phyloP scores from a whole-genome alignment of 1,284 basidiomycete genomes.

The Sanghuangporus baumii region DNA sequence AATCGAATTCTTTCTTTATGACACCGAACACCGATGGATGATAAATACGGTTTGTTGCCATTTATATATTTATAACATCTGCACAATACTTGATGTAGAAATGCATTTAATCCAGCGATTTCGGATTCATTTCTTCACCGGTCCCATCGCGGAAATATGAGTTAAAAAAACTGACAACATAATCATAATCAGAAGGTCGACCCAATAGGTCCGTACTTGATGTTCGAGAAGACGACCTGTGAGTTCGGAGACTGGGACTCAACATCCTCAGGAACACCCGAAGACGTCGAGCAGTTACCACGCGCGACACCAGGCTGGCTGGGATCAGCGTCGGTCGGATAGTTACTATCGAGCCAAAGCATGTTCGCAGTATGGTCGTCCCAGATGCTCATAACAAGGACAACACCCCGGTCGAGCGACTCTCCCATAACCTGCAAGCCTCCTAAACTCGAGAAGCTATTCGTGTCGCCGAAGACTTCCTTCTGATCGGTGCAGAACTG shows the following conservation, averaged over 20 bases:
- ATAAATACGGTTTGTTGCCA: background rate
- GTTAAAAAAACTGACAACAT: too few species aligned
- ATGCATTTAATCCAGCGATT: too few species aligned
- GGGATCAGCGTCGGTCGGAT: conserved; percentile 39
- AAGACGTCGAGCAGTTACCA: conserved; percentile 45
- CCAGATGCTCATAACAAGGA: conserved; percentile 50
- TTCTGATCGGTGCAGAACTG: conserved; percentile 38
- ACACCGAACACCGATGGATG: too few species aligned
- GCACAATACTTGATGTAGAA: too few species aligned
- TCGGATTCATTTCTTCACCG: too few species aligned
- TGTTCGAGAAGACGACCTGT: conserved; percentile 50
- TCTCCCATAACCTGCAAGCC: conserved; percentile 40
- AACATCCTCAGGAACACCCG: conserved; percentile 41
- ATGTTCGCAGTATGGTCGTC: conserved; percentile 51
- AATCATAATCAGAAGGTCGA: conserved; percentile 33
- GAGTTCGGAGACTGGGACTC: conserved; percentile 36
- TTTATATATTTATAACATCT: too few species aligned
- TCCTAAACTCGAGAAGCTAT: conserved; percentile 41
- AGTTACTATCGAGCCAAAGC: conserved; percentile 54
- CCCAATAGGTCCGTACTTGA: conserved; percentile 48
- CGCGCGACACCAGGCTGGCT: conserved; percentile 44
- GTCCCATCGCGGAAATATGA: too few species aligned
- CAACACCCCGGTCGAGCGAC: conserved; percentile 43
- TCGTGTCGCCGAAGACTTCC: conserved; percentile 36
- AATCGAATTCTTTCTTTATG: background rate